Evolutionary conservation across 2,329 filamentous ascomycete species (phyloP).

Genomic region (Chalaropsis thielavioides): DNA sequence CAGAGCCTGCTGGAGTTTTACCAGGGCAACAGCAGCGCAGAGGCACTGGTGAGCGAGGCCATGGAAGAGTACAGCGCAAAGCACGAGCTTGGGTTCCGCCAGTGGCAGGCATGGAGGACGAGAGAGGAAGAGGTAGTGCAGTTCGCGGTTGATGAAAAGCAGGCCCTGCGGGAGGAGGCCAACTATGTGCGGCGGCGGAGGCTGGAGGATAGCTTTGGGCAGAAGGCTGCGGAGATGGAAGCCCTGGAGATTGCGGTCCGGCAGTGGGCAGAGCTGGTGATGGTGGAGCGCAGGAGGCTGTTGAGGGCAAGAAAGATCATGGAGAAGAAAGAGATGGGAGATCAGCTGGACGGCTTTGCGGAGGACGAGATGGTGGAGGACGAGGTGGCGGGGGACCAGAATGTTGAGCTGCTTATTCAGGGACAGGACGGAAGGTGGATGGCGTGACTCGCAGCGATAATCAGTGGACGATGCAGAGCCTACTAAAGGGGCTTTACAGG

Average conservation of each 20-base stretch:
- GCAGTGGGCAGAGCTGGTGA: constrained; percentile 11
- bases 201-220: constrained; percentile 5
- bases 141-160: constrained; percentile 22
- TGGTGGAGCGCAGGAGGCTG: constrained; percentile 6
- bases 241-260: constrained; percentile 10
- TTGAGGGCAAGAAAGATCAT: background rate
- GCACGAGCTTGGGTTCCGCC: constrained; percentile 22
- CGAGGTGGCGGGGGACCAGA: background rate
- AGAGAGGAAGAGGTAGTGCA: constrained; percentile 27
- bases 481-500: background rate
- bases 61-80: constrained; percentile 5
- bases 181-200: background rate
- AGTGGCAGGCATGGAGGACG: constrained; percentile 30
- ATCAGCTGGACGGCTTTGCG: constrained; percentile 13
- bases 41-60: constrained; percentile 27
- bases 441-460: background rate
- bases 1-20: constrained; percentile 23
- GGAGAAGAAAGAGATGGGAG: constrained; percentile 6
- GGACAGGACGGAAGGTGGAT: background rate
- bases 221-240: constrained; percentile 18
- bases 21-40: background rate
- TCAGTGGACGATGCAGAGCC: background rate
- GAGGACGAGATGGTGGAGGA: constrained; percentile 12
- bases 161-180: constrained; percentile 20
- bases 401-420: constrained; percentile 6